Base-by-base conservation (phyloP, 768 basidiomycete genomes). In the Leccinum rimulosum region DNA sequence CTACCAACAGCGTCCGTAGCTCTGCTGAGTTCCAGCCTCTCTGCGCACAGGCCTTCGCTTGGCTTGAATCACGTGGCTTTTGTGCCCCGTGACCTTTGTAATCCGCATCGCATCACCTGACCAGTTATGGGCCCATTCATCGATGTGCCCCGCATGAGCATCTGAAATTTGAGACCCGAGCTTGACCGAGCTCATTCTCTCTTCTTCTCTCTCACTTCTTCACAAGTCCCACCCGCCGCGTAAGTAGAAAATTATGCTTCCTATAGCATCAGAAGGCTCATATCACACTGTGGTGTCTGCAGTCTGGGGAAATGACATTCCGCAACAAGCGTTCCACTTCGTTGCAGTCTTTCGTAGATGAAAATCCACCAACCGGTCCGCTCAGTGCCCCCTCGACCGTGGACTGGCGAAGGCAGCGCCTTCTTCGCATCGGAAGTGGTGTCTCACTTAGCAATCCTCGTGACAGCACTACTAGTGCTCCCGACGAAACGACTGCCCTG, bases 351-450 rank as follows among this genome's bases (percentile, higher is more conserved):
- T 47, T 70, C 14, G 45, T 28, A 4, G 54, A 66, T 28, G 30
- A 60, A 27, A 25, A 22, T 19, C 59, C 60, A 0, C 74, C 73
- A 1, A 63, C 70, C 4, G 78, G 75, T 27, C 77, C 78, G 6
- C 67, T 80, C 43, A 72, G 75, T 57, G 79, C 78, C 0, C 85
- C 88, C 0, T 82, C 85, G 3, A 74, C 81, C 17, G 85, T 83
- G 3, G 76, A 79, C 27, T 85, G 82, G 83, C 80, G 87, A 55
- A 79, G 87, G 27, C 75, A 84, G 60, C 80, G 87, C 40, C 75
- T 89, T 14, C 77, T 86, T 6, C 77, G 76, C 36, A 84, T 89
- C 35, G 84, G 85, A 14, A 68, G 33, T 25, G 50, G 17, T 17
- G 33, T 27, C 15, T 7, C 49, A n/a, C 40, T 28, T 33, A 53